A percentile compares a stretch with the other conserved stretches of the same genome.
These are phyloP conservation scores for Neofusicoccum sp. DNA, from an alignment of 2,329 filamentous ascomycete genomes.

Conservation along the genomic window DNA sequence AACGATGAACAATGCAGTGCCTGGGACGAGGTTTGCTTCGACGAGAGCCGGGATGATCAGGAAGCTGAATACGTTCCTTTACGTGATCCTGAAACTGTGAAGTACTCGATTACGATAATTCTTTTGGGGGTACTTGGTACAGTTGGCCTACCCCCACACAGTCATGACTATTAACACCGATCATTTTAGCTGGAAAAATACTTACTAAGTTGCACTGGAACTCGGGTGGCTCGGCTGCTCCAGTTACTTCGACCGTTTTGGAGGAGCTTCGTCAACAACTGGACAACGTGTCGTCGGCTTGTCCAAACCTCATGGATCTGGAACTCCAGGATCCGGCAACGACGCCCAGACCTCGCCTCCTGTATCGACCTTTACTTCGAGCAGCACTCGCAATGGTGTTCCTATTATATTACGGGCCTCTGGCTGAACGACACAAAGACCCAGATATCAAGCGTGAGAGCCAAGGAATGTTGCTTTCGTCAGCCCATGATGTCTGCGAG, in stretches of 20 bases:
- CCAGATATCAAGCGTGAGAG: background rate
- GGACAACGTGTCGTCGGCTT: background rate
- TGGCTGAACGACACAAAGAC: background rate
- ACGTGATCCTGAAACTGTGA: background rate
- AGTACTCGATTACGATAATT: background rate
- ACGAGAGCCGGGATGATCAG: background rate
- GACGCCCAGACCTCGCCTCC: background rate
- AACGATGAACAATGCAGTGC: background rate
- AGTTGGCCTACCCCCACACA: background rate
- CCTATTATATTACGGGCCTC: background rate
- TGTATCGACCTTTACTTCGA: background rate
- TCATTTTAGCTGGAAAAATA: background rate
- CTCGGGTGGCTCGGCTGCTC: background rate
- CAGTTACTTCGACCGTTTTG: background rate
- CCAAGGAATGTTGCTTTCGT: background rate
- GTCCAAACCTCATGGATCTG: background rate
- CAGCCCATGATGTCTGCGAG: slow-evolving; percentile 8
- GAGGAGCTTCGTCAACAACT: background rate
- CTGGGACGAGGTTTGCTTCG: background rate
- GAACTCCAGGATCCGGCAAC: background rate
- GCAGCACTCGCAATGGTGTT: background rate
- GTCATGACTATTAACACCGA: background rate
- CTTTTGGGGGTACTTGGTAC: background rate
- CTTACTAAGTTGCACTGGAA: background rate
- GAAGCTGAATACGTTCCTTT: background rate